Base-by-base conservation (phyloP, 768 basidiomycete species). In the Myochromella boudieri region DNA sequence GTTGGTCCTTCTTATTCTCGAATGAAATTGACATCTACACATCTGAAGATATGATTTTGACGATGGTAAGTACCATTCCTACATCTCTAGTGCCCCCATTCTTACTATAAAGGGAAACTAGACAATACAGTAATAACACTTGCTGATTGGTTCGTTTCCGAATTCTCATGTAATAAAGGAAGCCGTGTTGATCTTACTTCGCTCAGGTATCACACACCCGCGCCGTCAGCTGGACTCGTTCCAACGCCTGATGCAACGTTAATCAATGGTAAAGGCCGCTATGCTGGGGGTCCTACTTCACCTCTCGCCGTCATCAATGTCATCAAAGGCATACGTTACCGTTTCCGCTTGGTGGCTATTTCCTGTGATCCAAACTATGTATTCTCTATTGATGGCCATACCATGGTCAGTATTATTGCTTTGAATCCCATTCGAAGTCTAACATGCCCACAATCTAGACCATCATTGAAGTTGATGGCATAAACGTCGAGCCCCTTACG, bases 241-340 rank as follows among this genome's bases (percentile, higher is more conserved):
- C 55, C 63, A 0, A 46, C 44, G 1, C 26, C 68, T 0, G 56
- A 77, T 42, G 63, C 78, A 12, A 75, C 72, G 0, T 57, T 83
- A 7, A 78, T 83, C 37, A 82, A 82, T 33, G 79, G 79, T 0
- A 56, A 55, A 12, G 80, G 81, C 17, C 74, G 79, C 32, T 74
- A 69, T 52, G 5, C 50, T 5, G 70, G 65, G 4, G 77, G 78
- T 3, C 72, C 77, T 5, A 20, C 48, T 2, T 55, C 62, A 2
- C 55, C 65, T 1, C 64, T 81, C 20, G 54, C 80, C 0, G 68
- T 81, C 2, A 60, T 83, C 48, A 64, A 66, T 27, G 77, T 84
- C 17, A 36, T 56, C 3, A 48, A 42, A 0, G 68, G 70, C 10
- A 60, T 58, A 34, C 67, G 78, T 4, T 83, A 82, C 52, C 74